Conservation (phyloP, 192 early-diverging fungal species). For the Gorgonomyces haynaldii region DNA sequence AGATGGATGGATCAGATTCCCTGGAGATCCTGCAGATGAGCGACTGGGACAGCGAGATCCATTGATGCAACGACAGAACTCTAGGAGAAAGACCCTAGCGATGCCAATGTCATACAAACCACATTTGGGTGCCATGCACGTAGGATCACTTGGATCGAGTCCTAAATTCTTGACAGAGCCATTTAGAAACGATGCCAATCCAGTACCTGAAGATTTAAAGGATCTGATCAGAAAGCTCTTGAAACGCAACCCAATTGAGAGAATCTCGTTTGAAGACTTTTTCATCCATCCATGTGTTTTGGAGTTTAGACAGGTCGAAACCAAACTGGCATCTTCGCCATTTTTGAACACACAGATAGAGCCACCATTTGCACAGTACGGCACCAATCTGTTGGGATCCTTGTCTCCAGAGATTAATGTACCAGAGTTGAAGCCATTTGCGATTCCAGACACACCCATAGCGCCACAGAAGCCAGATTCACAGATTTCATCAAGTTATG, state of each 20-base stretch:
- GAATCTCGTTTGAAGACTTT: conserved; percentile 90
- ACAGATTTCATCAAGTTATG: too few species aligned
- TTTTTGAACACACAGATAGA: too few species aligned
- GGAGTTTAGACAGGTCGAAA: conserved; percentile 1
- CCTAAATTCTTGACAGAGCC: conserved; percentile 11
- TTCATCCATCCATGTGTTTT: conserved; percentile 69
- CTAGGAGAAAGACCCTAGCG: too few species aligned
- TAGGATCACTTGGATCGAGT: conserved; percentile 15
- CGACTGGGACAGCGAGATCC: not conserved
- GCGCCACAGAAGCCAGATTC: too few species aligned
- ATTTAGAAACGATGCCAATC: conserved; percentile 12
- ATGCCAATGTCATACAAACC: not conserved
- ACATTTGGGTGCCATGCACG: conserved; percentile 7
- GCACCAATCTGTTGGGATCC: too few species aligned
- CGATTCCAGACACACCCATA: too few species aligned
- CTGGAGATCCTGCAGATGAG: conserved; percentile 39
- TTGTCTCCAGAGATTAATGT: too few species aligned
- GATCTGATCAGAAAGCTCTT: conserved; percentile 73
- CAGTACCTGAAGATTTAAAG: conserved; percentile 64
- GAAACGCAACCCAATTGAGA: conserved; percentile 73
- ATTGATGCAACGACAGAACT: not conserved
- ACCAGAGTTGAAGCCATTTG: too few species aligned
- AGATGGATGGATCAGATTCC: conserved; percentile 76
- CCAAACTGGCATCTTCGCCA: too few species aligned
- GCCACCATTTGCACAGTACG: too few species aligned